Evolutionary conservation across 1,139 yeast species (phyloP), one percentile per base, ranked within the genome.

Genomic region (Taphrina flavorubra): DNA sequence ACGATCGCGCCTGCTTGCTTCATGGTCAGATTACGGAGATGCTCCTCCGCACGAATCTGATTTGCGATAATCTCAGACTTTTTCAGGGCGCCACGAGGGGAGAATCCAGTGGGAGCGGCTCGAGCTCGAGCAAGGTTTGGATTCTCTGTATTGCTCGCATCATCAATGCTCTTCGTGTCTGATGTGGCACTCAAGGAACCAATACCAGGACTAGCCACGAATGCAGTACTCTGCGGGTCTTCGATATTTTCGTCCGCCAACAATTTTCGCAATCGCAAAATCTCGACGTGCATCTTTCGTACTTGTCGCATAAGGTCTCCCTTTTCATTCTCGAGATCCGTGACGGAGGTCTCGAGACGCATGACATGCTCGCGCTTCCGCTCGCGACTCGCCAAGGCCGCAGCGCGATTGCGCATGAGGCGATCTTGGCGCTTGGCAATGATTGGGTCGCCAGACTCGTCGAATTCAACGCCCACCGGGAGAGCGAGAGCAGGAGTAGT

Each of bases 331-430:
- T 65, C 68, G 49, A 65, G 53, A 10, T 65, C 63, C 5, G 13
- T 14, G 25, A 65, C 61, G 6, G 63, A 44, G 25, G 58, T 37
- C n/a, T 65, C 68, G 25, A 65, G 51, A 11, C 63, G 47, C 56
- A 40, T 49, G 56, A 65, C 68, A 51, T 65, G 63, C 44, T 65
- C 68, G 13, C 68, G 57, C 34, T 65, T 65, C 14, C 68, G 63
- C 46, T 65, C 68, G 10, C 68, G 56, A 11, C 62, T 53, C 4
- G 68, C 68, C 11, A 65, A 42, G 3, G 68, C 68, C 14, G 68
- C 68, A 5, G 68, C 68, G 37, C 68, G 68, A 42, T 65, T 65
- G 20, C 68, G 63, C 63, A 65, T 57, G 13, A 65, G 63, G 3
- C 68, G 57, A 40, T 65, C 68, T 39, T 65, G 56, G 14, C 68